Evolutionary conservation across 2,329 filamentous ascomycete genomes (phyloP).

Genomic region (Diaporthe amygdali): DNA sequence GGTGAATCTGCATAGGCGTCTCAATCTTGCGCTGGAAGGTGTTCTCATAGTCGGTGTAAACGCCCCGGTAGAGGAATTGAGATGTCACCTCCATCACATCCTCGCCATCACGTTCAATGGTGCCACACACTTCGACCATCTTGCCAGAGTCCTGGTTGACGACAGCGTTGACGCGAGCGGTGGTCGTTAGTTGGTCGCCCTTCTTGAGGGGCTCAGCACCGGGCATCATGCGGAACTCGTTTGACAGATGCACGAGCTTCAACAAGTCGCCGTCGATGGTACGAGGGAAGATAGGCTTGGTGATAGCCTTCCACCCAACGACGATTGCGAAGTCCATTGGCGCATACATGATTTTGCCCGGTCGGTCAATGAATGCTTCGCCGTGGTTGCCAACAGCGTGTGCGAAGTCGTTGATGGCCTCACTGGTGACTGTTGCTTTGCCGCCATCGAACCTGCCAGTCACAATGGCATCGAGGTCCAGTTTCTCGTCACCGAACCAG

Average conservation of each 20-base stretch:
- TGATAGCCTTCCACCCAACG: constrained; percentile 99
- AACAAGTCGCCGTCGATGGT: constrained; percentile 95
- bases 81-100: constrained; percentile 98
- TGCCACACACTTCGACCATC: constrained; percentile 99
- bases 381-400: constrained; percentile 97
- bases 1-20: constrained; percentile 90
- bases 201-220: constrained; percentile 95
- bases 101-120: constrained; percentile 81
- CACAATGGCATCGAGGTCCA: constrained; percentile 84
- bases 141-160: constrained; percentile 98
- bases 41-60: constrained; percentile 93
- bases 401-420: constrained; percentile 98
- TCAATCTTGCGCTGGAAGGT: constrained; percentile 98
- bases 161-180: constrained; percentile 94
- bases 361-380: constrained; percentile 94
- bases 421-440: constrained; percentile 81
- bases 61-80: constrained; percentile 95
- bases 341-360: constrained; percentile 90
- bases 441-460: constrained; percentile 92
- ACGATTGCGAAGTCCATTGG: constrained; percentile 99
- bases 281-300: constrained; percentile 97
- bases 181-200: constrained; percentile 90
- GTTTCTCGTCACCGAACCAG: constrained; percentile 89
- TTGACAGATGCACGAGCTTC: constrained; percentile 95
- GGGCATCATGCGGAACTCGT: constrained; percentile 97